Percentiles rank a stretch among this genome's conserved stretches.
These are phyloP conservation scores for Nitzschia sp. DNA, from an alignment of 108 stramenopile genomes.

Conservation along the genomic window DNA sequence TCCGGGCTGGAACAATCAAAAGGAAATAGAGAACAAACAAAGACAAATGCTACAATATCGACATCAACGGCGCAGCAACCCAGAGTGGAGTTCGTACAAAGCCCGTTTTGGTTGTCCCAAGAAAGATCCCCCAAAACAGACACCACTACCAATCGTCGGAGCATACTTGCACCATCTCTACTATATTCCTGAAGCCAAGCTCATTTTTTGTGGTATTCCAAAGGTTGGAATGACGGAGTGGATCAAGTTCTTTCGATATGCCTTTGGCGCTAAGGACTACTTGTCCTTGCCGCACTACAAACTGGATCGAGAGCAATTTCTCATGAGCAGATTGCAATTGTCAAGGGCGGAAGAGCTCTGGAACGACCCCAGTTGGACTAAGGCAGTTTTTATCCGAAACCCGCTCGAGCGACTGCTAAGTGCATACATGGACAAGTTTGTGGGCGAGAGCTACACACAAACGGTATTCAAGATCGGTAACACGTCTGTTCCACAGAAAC, in stretches of 20 bases:
- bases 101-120: conserved; percentile 3
- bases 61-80: not conserved
- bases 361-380: conserved; percentile 44
- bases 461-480: conserved; percentile 7
- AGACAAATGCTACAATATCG: not conserved
- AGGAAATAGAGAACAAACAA: not conserved
- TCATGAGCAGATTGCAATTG: conserved; percentile 30
- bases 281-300: conserved; percentile 52
- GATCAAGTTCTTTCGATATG: conserved; percentile 48
- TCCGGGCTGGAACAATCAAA: not conserved
- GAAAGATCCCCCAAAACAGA: no score
- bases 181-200: conserved; percentile 46
- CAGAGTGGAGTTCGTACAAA: not conserved
- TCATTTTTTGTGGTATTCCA: conserved; percentile 60
- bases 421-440: conserved; percentile 42
- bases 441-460: conserved; percentile 4
- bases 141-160: not conserved
- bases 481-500: not conserved
- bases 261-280: conserved; percentile 55
- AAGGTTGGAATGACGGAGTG: conserved; percentile 57
- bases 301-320: conserved; percentile 29
- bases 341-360: conserved; percentile 26
- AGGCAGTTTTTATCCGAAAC: conserved; percentile 53
- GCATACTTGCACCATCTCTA: conserved; percentile 30
- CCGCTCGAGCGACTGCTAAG: conserved; percentile 49